Evolutionary conservation across 179 eudicot genomes (phyloP), one percentile per base, ranked within the genome.

Genomic region (Heliamphora pulchella): DNA sequence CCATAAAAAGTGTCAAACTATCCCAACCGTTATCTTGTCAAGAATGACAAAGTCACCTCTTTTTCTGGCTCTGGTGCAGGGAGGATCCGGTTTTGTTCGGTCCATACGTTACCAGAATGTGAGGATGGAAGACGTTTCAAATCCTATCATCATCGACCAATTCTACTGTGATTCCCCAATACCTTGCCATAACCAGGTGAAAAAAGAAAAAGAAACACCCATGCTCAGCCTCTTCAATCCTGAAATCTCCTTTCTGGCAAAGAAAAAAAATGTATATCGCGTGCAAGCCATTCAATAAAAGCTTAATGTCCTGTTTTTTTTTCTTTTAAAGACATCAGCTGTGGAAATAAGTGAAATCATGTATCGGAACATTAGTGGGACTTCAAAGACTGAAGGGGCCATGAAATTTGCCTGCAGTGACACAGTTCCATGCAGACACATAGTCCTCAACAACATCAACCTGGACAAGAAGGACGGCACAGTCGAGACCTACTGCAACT

Each of bases 391-490:
- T 82, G 81, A 85, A 79, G 74, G 66, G 74, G 95, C 97, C 63
- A 92, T 92, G 91, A 89, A 90, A 82, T 94, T 94, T 75, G 94
- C 91, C 1, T 94, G 98, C 84, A 92, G 98, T 53, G 89, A 93
- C 83, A 57, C 84, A 1, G 87, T 87, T 73, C 98, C 98, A 15
- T 94, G 97, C 89, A 82, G 70, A 67, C 78, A 91, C 85, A 91
- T 91, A 13, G 86, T 92, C 55, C 85, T 92, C 76, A 84, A 90
- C 81, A 87, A 89, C 80, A 87, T 91, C 63, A 89, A 90, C 86
- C 83, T 92, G 74, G 81, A 84, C 82, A 81, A 80, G 55, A 78
- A 74, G 54, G 93, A 90, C 63, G 97, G 91, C 81, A 76, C 89
- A 18, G 93, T 85, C 8, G 91, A 85, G 84, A 85, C 91, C 3